phyloP scores from a whole-genome alignment of 345 rosid species.

The Punica granatum region DNA sequence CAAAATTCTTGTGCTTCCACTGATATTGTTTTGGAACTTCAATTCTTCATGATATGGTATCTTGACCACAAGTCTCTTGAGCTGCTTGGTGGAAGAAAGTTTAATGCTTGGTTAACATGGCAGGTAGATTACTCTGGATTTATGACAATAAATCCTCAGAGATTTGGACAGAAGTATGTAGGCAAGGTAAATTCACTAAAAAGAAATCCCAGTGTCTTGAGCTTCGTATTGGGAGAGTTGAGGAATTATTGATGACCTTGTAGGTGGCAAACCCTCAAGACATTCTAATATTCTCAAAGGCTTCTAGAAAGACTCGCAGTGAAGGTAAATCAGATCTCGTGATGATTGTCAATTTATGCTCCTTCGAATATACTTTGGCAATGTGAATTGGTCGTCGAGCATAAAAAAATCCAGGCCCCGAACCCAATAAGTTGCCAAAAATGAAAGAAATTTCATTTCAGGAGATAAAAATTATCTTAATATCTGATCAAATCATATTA shows the following conservation, averaged over 20 bases:
- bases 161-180: constrained; percentile 97
- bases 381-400: not conserved
- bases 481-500: too few species aligned
- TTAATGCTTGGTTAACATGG: constrained; percentile 20
- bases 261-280: constrained; percentile 99
- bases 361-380: not conserved
- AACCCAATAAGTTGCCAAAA: too few species aligned
- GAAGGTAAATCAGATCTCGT: constrained; percentile 37
- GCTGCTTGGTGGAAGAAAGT: not conserved
- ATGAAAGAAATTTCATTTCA: too few species aligned
- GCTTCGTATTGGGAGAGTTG: not conserved
- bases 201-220: not conserved
- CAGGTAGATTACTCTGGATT: constrained; percentile 98
- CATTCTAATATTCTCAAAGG: constrained; percentile 90
- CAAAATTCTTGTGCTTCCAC: not conserved
- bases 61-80: not conserved
- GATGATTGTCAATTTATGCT: not conserved
- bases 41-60: not conserved
- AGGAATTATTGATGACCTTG: constrained; percentile 5
- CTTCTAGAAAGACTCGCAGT: constrained; percentile 51
- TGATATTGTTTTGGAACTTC: not conserved
- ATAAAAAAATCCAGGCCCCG: not conserved
- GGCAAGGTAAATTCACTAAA: constrained; percentile 61
- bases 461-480: too few species aligned
- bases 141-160: constrained; percentile 98